Percentiles rank a stretch among this genome's conserved stretches.
Evolutionary conservation across 2,329 filamentous ascomycete species (phyloP).

Genomic region (Penicillium aurantiogriseum): DNA sequence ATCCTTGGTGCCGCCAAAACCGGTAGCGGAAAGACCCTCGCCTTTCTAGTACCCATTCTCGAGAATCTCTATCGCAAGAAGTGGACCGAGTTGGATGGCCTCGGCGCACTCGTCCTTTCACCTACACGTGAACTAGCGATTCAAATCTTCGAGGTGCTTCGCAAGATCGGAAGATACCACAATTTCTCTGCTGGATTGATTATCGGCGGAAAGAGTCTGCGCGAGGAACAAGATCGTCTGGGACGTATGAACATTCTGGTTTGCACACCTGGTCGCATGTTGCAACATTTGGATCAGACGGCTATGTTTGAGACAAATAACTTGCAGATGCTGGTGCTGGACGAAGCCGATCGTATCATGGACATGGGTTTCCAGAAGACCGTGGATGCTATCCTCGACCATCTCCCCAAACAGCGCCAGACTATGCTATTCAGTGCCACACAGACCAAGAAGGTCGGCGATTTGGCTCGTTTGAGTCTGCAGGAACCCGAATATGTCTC

Average conservation of each 20-base stretch:
- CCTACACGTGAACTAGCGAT: conserved; percentile 93
- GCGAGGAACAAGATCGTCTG: conserved; percentile 81
- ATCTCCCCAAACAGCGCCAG: conserved; percentile 80
- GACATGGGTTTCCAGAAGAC: conserved; percentile 94
- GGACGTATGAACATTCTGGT: conserved; percentile 95
- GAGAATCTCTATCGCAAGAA: conserved; percentile 86
- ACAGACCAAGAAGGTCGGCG: conserved; percentile 90
- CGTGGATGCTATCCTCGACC: conserved; percentile 89
- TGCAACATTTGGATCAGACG: conserved; percentile 95
- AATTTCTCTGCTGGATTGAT: conserved; percentile 88
- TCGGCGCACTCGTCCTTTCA: conserved; percentile 89
- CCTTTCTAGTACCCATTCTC: conserved; percentile 86
- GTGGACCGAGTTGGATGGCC: conserved; percentile 87
- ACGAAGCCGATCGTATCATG: conserved; percentile 94
- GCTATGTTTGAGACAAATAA: conserved; percentile 86
- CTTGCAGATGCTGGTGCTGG: conserved; percentile 85
- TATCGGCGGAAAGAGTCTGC: conserved; percentile 87
- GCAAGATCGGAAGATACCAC: conserved; percentile 86
- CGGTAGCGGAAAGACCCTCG: conserved; percentile 90
- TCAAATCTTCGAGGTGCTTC: conserved; percentile 92
- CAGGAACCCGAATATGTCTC: conserved; percentile 92
- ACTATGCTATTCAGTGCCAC: conserved; percentile 95
- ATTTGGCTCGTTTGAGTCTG: conserved; percentile 83
- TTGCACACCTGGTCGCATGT: conserved; percentile 88
- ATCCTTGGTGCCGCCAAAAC: conserved; percentile 95